Conservation (phyloP, 495 filamentous ascomycete species). For the Xylaria acuta region DNA sequence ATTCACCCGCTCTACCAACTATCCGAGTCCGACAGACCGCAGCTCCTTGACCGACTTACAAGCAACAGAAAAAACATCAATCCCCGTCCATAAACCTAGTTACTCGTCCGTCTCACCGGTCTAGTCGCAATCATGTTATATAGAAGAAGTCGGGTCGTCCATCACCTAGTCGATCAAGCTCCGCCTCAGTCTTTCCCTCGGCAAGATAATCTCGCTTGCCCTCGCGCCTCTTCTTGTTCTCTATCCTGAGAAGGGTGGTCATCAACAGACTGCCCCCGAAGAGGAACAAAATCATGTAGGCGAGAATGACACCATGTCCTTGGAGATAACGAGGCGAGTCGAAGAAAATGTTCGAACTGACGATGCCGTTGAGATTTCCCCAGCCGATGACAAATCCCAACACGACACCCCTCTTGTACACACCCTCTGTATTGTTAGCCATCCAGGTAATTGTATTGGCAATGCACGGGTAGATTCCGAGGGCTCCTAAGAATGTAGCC, state of each 20-base stretch:
- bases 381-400: constrained; percentile 89
- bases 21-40: background rate
- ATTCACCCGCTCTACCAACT: background rate
- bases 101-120: background rate
- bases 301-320: constrained; percentile 57
- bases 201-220: constrained; percentile 76
- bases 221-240: constrained; percentile 64
- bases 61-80: background rate
- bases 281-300: constrained; percentile 56
- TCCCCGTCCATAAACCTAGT: background rate
- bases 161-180: constrained; percentile 74
- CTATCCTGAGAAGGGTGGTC: constrained; percentile 65
- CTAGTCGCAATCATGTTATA: constrained; percentile 55
- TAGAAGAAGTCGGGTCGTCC: constrained; percentile 80
- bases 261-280: constrained; percentile 65
- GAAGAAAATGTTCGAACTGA: constrained; percentile 73
- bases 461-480: constrained; percentile 92
- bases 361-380: constrained; percentile 91
- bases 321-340: constrained; percentile 51
- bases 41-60: background rate
- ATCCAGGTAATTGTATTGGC: constrained; percentile 92
- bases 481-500: constrained; percentile 82
- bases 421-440: constrained; percentile 88
- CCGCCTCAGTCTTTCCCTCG: constrained; percentile 62
- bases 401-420: constrained; percentile 89